phyloP scores from a whole-genome alignment of 345 rosid genomes.

The Linum lewisii region DNA sequence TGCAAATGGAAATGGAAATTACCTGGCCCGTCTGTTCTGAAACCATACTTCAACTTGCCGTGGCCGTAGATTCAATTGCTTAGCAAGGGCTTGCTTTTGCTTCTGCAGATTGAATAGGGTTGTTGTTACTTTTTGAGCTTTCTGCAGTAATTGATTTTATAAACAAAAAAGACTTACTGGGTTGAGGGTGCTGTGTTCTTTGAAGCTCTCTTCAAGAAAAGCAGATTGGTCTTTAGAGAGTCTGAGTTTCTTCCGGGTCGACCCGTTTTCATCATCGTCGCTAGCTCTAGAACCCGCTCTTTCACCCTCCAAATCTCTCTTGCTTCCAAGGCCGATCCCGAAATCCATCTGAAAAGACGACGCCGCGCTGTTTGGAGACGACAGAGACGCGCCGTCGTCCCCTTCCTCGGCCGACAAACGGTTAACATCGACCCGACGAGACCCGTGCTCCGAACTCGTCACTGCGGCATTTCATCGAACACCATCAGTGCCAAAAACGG shows the following conservation, averaged over 20 bases:
- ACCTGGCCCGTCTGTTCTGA: slow-evolving; percentile 97
- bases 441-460: slow-evolving; percentile 21
- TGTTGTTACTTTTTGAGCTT: background rate
- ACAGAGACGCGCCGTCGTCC: slow-evolving; percentile 42
- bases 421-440: slow-evolving; percentile 40
- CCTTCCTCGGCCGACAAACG: slow-evolving; percentile 36
- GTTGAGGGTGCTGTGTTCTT: slow-evolving; percentile 77
- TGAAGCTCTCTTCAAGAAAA: slow-evolving; percentile 91
- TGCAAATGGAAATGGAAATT: slow-evolving; percentile 1
- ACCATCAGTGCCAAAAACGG: background rate
- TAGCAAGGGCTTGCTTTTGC: slow-evolving; percentile 75
- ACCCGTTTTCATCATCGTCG: slow-evolving; percentile 81
- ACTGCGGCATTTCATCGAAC: slow-evolving; percentile 16
- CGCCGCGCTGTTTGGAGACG: slow-evolving; percentile 72
- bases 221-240: slow-evolving; percentile 87
- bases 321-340: slow-evolving; percentile 29
- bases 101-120: slow-evolving; percentile 32
- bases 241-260: slow-evolving; percentile 85
- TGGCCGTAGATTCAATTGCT: slow-evolving; percentile 81
- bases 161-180: slow-evolving; percentile 82
- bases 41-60: slow-evolving; percentile 98
- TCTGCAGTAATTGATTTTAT: background rate
- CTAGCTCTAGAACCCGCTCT: slow-evolving; percentile 65
- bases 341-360: slow-evolving; percentile 84
- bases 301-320: slow-evolving; percentile 42